phyloP scores from a whole-genome alignment of 2,329 filamentous ascomycete genomes.

The Amauroascus verrucosus region DNA sequence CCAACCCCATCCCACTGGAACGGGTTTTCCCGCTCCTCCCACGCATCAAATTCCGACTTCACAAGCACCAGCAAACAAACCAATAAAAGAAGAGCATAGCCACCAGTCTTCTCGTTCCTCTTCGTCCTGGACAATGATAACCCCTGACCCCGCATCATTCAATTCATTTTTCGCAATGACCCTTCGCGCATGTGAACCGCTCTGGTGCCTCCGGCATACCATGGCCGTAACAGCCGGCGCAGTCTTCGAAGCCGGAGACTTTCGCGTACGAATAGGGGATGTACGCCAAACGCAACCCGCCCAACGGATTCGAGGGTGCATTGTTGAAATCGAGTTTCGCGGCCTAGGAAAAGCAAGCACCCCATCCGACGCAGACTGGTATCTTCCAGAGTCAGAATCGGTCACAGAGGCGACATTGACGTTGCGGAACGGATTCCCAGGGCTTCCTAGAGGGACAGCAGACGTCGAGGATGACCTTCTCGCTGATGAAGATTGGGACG shows the following conservation, averaged over 20 bases:
- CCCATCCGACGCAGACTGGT: neutral
- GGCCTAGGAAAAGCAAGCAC: slow-evolving; percentile 20
- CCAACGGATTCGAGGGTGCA: slow-evolving; percentile 31
- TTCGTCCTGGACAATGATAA: slow-evolving; percentile 30
- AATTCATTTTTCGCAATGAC: slow-evolving; percentile 33
- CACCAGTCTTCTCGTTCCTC: slow-evolving; percentile 1
- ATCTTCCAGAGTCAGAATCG: neutral
- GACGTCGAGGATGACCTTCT: slow-evolving; percentile 12
- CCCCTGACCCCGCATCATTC: slow-evolving; percentile 28
- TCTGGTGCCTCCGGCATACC: slow-evolving; percentile 36
- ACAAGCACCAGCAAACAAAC: slow-evolving; percentile 1
- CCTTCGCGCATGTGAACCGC: slow-evolving; percentile 32
- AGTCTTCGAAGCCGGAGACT: slow-evolving; percentile 36
- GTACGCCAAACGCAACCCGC: slow-evolving; percentile 33
- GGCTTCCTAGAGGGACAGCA: neutral
- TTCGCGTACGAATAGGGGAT: slow-evolving; percentile 35
- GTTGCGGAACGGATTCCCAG: neutral
- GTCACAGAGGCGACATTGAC: neutral
- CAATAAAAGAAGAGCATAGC: neutral
- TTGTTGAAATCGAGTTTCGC: slow-evolving; percentile 38
- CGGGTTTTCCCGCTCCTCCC: neutral
- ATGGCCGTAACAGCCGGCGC: slow-evolving; percentile 28
- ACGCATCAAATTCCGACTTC: slow-evolving; percentile 6
- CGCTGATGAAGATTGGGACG: slow-evolving; percentile 29
- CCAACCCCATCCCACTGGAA: neutral